phyloP scores from a whole-genome alignment of 257 asterid species.

The Capsicum pubescens region DNA sequence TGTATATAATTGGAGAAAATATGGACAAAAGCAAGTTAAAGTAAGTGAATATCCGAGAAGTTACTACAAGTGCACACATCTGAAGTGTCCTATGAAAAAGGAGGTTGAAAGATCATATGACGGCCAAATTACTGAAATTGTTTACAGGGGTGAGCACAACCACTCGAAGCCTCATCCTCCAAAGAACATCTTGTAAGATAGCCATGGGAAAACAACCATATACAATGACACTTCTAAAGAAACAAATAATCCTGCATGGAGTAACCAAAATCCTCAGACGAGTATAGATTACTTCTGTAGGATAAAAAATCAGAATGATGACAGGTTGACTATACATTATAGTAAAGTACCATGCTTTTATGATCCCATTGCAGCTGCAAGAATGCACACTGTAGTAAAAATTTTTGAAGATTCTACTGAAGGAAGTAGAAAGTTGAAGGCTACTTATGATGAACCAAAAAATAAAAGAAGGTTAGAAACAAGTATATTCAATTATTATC shows the following conservation, averaged over 20 bases:
- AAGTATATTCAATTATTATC: constrained; percentile 1
- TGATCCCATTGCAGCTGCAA: constrained; percentile 39
- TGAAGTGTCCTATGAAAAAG: constrained; percentile 80
- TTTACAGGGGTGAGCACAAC: constrained; percentile 80
- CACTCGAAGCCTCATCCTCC: constrained; percentile 61
- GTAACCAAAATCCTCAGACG: constrained; percentile 34
- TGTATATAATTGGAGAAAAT: constrained; percentile 88
- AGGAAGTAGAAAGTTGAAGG: constrained; percentile 46
- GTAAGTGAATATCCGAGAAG: constrained; percentile 87
- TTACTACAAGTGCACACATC: constrained; percentile 83
- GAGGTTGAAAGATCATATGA: constrained; percentile 65
- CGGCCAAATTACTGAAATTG: constrained; percentile 71
- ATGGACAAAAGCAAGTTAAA: constrained; percentile 91
- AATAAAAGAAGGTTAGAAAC: constrained; percentile 62
- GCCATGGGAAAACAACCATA: constrained; percentile 36
- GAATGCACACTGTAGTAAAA: constrained; percentile 37
- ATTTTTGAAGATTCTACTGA: constrained; percentile 52
- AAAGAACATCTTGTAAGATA: constrained; percentile 39
- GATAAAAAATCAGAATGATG: constrained; percentile 34
- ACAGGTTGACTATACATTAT: constrained; percentile 41
- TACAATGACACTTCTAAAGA: constrained; percentile 36
- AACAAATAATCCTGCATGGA: constrained; percentile 31
- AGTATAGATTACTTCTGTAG: constrained; percentile 34
- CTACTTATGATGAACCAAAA: constrained; percentile 48
- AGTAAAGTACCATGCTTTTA: constrained; percentile 31